phyloP scores from a whole-genome alignment of 768 basidiomycete genomes.

The Mycena sanguinolenta region DNA sequence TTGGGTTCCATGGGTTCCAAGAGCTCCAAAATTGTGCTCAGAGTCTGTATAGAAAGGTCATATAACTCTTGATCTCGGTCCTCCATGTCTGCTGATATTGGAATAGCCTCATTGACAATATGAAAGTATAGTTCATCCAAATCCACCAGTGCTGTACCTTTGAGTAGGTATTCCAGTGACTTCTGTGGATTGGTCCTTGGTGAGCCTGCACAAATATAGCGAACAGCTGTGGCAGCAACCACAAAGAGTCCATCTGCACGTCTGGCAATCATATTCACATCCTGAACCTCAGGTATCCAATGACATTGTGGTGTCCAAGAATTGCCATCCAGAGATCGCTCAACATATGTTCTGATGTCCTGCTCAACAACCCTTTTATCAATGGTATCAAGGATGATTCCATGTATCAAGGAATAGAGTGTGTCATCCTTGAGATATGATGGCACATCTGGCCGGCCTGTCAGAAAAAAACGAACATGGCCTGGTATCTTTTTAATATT shows the following conservation, averaged over 20 bases:
- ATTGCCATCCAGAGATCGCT: constrained; percentile 6
- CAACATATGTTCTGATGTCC: constrained; percentile 12
- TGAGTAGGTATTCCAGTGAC: background rate
- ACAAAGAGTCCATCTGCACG: constrained; percentile 10
- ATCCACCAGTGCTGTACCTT: background rate
- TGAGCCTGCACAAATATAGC: background rate
- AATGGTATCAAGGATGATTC: background rate
- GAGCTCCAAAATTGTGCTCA: constrained; percentile 6
- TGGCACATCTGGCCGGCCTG: no score
- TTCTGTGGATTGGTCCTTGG: background rate
- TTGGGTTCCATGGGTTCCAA: constrained; percentile 8
- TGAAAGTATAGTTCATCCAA: no score
- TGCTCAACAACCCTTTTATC: background rate
- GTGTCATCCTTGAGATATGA: constrained; percentile 4
- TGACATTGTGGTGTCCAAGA: background rate
- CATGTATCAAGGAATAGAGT: background rate
- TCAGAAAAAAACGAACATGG: no score
- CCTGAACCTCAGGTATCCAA: background rate
- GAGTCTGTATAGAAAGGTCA: background rate
- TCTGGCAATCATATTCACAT: constrained; percentile 3
- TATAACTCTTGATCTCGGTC: no score
- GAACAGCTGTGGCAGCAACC: constrained; percentile 11
- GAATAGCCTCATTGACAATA: no score
- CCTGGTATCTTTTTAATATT: no score
- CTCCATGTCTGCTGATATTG: no score